Conservation (phyloP, 1,284 basidiomycete species). For the Neonothopanus nambi region DNA sequence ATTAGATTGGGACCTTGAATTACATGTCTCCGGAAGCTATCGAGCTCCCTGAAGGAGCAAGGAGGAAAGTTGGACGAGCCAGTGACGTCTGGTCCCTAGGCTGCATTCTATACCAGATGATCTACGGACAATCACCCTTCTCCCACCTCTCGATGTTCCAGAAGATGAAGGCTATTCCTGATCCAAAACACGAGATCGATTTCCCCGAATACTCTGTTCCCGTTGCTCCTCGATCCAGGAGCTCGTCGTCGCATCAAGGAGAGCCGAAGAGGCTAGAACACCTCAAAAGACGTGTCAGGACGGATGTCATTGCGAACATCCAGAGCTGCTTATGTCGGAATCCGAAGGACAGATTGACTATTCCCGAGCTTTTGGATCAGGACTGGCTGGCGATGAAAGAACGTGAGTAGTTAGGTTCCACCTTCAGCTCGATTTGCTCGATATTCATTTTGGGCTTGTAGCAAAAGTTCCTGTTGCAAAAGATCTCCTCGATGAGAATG, state of each 20-base stretch:
- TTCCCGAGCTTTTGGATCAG: conserved; percentile 71
- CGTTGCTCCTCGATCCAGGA: conserved; percentile 39
- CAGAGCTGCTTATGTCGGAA: conserved; percentile 72
- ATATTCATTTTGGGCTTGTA: conserved; percentile 21
- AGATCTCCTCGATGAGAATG: conserved; percentile 41
- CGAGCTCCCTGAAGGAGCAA: conserved; percentile 76
- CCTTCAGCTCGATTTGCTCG: not conserved
- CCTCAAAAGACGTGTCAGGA: conserved; percentile 62
- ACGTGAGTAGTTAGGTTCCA: not conserved
- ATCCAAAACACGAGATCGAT: conserved; percentile 68
- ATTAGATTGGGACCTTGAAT: conserved; percentile 88
- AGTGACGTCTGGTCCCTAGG: conserved; percentile 98
- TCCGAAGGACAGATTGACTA: conserved; percentile 79
- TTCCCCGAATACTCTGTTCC: conserved; percentile 71
- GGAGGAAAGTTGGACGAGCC: conserved; percentile 81
- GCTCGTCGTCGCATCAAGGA: conserved; percentile 21
- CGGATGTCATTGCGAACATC: conserved; percentile 72
- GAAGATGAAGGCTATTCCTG: conserved; percentile 88
- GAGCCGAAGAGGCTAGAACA: conserved; percentile 59
- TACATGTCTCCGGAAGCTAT: conserved; percentile 97
- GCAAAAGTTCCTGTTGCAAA: conserved; percentile 19
- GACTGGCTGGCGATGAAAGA: conserved; percentile 67
- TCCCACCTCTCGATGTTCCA: conserved; percentile 80
- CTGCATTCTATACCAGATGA: conserved; percentile 97
- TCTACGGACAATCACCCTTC: conserved; percentile 94